Evolutionary conservation across 2,329 filamentous ascomycete genomes (phyloP).

Genomic region (Hypoxylon sp.): DNA sequence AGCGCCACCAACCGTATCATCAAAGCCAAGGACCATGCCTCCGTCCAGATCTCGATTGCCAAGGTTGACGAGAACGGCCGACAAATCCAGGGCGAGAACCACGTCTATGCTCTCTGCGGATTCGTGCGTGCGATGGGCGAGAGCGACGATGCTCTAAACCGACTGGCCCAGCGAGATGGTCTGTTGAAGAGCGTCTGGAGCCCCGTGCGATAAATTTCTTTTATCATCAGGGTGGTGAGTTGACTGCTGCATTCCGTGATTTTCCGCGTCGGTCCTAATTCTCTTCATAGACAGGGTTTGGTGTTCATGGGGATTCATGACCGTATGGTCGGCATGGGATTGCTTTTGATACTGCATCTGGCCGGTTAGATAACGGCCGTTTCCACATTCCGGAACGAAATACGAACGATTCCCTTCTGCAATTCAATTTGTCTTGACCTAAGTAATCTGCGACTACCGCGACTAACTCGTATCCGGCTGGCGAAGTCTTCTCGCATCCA

Average conservation of each 20-base stretch:
- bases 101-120: conserved; percentile 96
- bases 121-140: conserved; percentile 99
- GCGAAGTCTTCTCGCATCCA: conserved; percentile 69
- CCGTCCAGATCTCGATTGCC: conserved; percentile 95
- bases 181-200: conserved; percentile 98
- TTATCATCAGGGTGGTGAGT: conserved; percentile 46
- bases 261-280: conserved; percentile 25
- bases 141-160: conserved; percentile 96
- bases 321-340: conserved; percentile 52
- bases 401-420: conserved; percentile 49
- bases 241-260: neutral
- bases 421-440: conserved; percentile 22
- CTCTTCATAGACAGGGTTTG: conserved; percentile 44
- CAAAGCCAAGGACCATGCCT: conserved; percentile 99
- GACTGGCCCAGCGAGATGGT: conserved; percentile 94
- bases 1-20: conserved; percentile 99
- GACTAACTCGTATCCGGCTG: conserved; percentile 60
- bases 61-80: conserved; percentile 99
- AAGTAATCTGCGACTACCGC: conserved; percentile 38
- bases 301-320: conserved; percentile 54
- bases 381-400: conserved; percentile 45
- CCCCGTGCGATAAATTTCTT: conserved; percentile 71
- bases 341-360: conserved; percentile 54
- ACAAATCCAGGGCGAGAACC: conserved; percentile 93
- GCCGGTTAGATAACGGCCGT: conserved; percentile 51